Evolutionary conservation across 352 stramenopile species (phyloP), one percentile per base, ranked within the genome.

Genomic region (Phytophthora sojae): DNA sequence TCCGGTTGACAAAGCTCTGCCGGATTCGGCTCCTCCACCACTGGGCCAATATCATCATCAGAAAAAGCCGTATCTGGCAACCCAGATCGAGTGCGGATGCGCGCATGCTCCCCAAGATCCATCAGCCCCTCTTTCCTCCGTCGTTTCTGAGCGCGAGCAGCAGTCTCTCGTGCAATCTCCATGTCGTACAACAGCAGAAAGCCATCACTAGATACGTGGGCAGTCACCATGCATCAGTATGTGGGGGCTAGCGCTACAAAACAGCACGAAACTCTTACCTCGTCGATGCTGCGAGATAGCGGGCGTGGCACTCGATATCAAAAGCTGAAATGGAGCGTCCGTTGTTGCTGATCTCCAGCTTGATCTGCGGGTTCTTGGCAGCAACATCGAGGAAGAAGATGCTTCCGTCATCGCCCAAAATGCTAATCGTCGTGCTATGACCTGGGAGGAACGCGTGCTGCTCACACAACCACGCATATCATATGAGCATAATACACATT

Each of bases 121-220:
- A 79, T 17, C 0, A 90, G 52, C 1, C 81, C 82, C 39, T 90
- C 59, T 61, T 83, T 81, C 30, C 59, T 76, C 25, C 83, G 72
- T 14, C 74, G 64, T 8, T 65, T 52, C 21, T 86, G 76, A 17
- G 76, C 73, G 15, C 77, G 73, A 37, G 65, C 42, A 49, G 85
- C 81, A 2, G 87, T 93, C 62, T 93, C 81, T 26, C 82, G 66
- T 29, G 86, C 81, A 57, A 95, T 93, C 19, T 94, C 85, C 68
- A 96, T 67, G 64, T 95, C 89, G 67, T 95, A 95, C 4, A 96
- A 74, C 25, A 96, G 69, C 49, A 96, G 61, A 57, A 77, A 91
- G 0, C 87, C 89, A 74, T 96, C 87, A 25, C 89, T 96, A 69
- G 6, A 47, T 44, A 29, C 53, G 47, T 49, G 42, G 9, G 42